Evolutionary conservation across 2,329 filamentous ascomycete species (phyloP), one percentile per base, ranked within the genome.

Genomic region (Aspergillus glaucus): DNA sequence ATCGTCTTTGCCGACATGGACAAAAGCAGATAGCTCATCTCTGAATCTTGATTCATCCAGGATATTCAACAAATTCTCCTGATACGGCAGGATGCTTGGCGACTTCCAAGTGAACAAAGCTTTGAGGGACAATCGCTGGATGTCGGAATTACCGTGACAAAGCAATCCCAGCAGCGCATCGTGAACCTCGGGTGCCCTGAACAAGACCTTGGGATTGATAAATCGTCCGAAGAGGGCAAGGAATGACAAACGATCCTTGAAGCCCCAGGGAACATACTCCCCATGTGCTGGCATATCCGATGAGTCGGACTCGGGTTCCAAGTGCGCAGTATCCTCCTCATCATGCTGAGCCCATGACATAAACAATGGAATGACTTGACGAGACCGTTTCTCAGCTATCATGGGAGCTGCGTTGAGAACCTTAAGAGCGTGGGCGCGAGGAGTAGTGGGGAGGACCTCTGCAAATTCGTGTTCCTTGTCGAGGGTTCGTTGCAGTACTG

Each of bases 31-130:
- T n/a, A 98, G 78, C 64, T 97, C 92, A 61, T 97, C 93, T 62
- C 90, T 88, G 71, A 97, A 95, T 44, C 88, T 81, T 21, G 87
- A 84, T 54, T 97, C 93, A 56, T 98, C 93, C 7, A 97, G 79
- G 2, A 98, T 76, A 58, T 89, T 91, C 53, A 89, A 79, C 21
- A 98, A 71, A 57, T 91, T 88, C 57, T 96, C 90, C 59, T 90
- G 82, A 62, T 97, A 95, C 0, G 84, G 78, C 51, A 79, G 79
- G 44, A 98, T 76, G 7, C 79, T 82, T 2, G 85, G 78, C 50
- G 87, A 81, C 66, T 95, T 97, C 92, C 93, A 98, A 0, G 89
- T 82, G 46, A 96, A 76, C 6, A 98, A 80, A 7, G 86, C 87
- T 65, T 90, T 91, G 32, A 98, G 76, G 0, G 90, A 84, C 42